Evolutionary conservation across 2,329 filamentous ascomycete genomes (phyloP).

Genomic region (Paecilomyces sp.): DNA sequence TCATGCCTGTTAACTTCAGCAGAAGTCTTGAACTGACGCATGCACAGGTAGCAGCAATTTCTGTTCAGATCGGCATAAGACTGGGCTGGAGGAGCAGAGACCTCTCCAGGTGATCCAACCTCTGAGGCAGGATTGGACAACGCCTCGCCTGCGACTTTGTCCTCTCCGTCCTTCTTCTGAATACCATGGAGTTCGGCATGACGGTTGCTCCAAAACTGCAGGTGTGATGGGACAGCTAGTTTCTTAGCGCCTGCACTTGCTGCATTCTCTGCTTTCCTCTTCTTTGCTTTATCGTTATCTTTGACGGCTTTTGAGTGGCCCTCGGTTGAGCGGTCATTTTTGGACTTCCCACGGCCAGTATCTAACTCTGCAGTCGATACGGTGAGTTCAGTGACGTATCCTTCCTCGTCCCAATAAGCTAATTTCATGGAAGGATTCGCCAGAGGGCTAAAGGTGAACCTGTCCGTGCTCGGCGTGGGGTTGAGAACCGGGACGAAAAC

Average conservation of each 20-base stretch:
- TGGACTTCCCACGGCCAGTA: conserved; percentile 11
- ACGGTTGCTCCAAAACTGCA: conserved; percentile 66
- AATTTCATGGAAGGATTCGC: conserved; percentile 61
- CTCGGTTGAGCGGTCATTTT: conserved; percentile 15
- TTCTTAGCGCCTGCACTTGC: conserved; percentile 31
- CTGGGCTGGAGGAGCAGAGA: conserved; percentile 36
- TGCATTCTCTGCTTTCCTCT: conserved; percentile 39
- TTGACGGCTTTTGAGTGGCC: conserved; percentile 25
- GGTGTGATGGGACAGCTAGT: conserved; percentile 53
- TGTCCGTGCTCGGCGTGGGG: conserved; percentile 49
- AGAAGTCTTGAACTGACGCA: conserved; percentile 49
- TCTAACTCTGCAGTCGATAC: conserved; percentile 49
- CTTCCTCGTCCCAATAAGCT: conserved; percentile 69
- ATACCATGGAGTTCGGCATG: conserved; percentile 60
- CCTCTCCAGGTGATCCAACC: conserved; percentile 17
- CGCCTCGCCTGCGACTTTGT: conserved; percentile 10
- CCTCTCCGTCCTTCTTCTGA: conserved; percentile 23
- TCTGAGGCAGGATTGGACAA: conserved; percentile 7
- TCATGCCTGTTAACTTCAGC: conserved; percentile 55
- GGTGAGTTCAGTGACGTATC: conserved; percentile 60
- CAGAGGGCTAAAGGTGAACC: conserved; percentile 62
- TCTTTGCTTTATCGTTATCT: conserved; percentile 39
- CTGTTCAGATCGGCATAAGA: conserved; percentile 56
- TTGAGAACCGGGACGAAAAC: conserved; percentile 72
- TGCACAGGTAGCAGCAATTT: conserved; percentile 56